Percentiles rank a stretch among this genome's conserved stretches.
Conservation (phyloP, 2,329 filamentous ascomycete genomes). For the Dothistroma pini region DNA sequence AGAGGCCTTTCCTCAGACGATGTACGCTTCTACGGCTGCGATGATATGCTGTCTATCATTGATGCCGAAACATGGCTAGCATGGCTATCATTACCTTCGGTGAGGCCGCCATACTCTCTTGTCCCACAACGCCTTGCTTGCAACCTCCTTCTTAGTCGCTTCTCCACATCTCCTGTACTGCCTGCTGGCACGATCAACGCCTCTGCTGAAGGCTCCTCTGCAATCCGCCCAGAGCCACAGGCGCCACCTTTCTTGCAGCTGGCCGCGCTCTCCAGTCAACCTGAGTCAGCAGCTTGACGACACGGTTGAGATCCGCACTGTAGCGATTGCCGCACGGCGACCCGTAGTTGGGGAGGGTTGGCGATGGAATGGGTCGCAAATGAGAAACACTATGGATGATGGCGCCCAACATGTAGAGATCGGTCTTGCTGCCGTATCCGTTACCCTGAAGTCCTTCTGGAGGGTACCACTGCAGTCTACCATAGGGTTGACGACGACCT, state of each 20-base stretch:
- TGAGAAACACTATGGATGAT: constrained; percentile 13
- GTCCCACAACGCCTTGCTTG: too few species aligned
- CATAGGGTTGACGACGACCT: constrained; percentile 11
- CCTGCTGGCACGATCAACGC: background rate
- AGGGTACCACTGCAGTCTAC: constrained; percentile 20
- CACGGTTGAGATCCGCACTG: constrained; percentile 4
- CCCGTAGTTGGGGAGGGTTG: background rate
- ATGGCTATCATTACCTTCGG: too few species aligned
- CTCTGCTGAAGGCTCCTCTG: background rate
- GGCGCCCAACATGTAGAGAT: constrained; percentile 20
- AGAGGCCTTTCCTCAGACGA: too few species aligned
- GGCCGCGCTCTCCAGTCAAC: constrained; percentile 4
- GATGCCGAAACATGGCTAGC: too few species aligned
- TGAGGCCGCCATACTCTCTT: too few species aligned
- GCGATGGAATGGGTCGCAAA: background rate
- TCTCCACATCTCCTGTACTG: too few species aligned
- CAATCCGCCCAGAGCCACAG: background rate
- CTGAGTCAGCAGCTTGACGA: constrained; percentile 11
- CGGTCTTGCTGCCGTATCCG: constrained; percentile 18
- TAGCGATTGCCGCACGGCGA: constrained; percentile 13
- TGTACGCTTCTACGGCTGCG: too few species aligned
- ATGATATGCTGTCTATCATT: too few species aligned
- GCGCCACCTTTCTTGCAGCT: constrained; percentile 12
- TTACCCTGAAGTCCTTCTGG: constrained; percentile 12
- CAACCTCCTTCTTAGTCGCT: too few species aligned